These are phyloP conservation scores for Lentinula sp. DNA, from an alignment of 768 basidiomycete species.

Conservation along the genomic window DNA sequence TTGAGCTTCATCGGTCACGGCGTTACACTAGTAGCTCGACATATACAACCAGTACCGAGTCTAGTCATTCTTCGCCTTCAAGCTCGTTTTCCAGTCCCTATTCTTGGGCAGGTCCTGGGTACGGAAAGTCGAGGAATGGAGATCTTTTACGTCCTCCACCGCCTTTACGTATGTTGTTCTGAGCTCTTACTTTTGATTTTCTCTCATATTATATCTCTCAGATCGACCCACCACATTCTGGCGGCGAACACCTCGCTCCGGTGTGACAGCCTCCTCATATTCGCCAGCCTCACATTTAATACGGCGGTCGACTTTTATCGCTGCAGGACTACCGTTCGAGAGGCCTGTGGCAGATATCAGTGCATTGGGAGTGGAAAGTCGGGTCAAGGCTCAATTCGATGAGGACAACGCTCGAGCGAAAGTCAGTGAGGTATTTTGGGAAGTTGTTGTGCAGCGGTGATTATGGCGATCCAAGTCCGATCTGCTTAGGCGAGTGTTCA, in stretches of 20 bases:
- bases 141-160: conserved; percentile 57
- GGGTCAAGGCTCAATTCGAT: conserved; percentile 25
- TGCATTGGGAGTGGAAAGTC: conserved; percentile 56
- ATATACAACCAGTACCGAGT: background rate
- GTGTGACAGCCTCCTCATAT: conserved; percentile 64
- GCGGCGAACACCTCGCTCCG: conserved; percentile 67
- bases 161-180: conserved; percentile 45
- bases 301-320: conserved; percentile 73
- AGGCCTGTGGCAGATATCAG: conserved; percentile 55
- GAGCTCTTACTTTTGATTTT: conserved; percentile 8
- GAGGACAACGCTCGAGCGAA: conserved; percentile 3
- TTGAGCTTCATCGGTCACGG: background rate
- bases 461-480: background rate
- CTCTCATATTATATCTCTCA: conserved; percentile 17
- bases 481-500: background rate
- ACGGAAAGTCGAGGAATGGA: conserved; percentile 26
- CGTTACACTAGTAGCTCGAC: conserved; percentile 1
- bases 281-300: conserved; percentile 70
- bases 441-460: conserved; percentile 6
- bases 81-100: conserved; percentile 18
- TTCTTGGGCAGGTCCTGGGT: conserved; percentile 20
- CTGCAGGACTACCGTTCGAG: conserved; percentile 67
- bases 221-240: conserved; percentile 83
- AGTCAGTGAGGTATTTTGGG: conserved; percentile 7
- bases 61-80: conserved; percentile 19